Percentiles rank a stretch among this genome's conserved stretches.
phyloP scores from a whole-genome alignment of 441 rosid species.

The Populus hybrid region DNA sequence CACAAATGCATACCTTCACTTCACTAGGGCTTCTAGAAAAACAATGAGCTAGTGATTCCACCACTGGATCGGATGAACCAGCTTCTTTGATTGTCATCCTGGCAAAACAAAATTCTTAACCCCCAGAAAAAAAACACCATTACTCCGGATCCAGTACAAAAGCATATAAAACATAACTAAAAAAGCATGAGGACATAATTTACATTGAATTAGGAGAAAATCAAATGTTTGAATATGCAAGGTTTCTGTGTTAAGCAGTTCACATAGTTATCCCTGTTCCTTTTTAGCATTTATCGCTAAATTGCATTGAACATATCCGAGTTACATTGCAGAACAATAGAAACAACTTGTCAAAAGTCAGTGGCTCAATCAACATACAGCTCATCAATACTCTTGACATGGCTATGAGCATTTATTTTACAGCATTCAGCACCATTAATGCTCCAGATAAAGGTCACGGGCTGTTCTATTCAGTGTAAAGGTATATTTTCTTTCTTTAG shows the following conservation, averaged over 20 bases:
- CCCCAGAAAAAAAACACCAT: background rate
- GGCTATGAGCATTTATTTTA: background rate
- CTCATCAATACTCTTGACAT: background rate
- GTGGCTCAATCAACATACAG: background rate
- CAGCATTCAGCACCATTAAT: background rate
- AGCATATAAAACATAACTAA: background rate
- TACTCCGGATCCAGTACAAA: background rate
- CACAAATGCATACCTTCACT: constrained; percentile 61
- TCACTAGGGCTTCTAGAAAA: constrained; percentile 67
- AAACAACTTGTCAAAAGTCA: background rate
- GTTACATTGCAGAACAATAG: background rate
- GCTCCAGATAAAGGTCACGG: background rate
- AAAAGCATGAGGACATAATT: background rate
- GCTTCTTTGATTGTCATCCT: constrained; percentile 76
- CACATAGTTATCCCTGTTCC: background rate
- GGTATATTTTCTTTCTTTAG: background rate
- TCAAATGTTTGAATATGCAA: background rate
- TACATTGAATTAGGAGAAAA: background rate
- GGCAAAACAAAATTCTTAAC: constrained; percentile 26
- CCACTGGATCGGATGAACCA: constrained; percentile 64
- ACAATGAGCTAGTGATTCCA: constrained; percentile 65
- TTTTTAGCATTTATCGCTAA: background rate
- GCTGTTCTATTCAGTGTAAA: background rate
- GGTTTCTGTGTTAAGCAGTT: background rate
- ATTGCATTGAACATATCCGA: background rate